These are phyloP conservation scores for Hippophae tibetana DNA, from an alignment of 306 rosid species.

Conservation along the genomic window DNA sequence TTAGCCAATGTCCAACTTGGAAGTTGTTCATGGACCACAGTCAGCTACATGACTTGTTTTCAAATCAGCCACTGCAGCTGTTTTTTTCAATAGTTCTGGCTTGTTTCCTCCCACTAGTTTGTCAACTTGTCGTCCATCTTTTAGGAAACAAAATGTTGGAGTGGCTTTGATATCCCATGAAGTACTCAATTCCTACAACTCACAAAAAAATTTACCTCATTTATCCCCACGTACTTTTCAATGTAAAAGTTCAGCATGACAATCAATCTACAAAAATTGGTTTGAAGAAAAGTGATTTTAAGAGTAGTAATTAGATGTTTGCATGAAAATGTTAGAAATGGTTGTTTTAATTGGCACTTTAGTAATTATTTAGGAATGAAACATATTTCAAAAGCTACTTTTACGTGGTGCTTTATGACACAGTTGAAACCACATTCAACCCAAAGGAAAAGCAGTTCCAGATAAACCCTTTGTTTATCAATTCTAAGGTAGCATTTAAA, in stretches of 20 bases:
- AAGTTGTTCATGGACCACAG: neutral
- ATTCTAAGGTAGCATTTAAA: neutral
- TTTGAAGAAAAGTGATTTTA: no score
- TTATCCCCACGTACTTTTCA: neutral
- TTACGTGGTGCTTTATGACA: no score
- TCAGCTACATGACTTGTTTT: conserved; percentile 13
- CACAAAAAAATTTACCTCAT: neutral
- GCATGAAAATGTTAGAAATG: no score
- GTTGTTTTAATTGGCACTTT: no score
- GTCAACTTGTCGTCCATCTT: conserved; percentile 67
- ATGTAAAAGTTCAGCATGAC: neutral
- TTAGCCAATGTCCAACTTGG: no score
- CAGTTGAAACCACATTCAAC: no score
- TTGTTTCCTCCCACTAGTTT: conserved; percentile 78
- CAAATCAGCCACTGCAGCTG: conserved; percentile 27
- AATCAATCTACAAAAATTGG: neutral
- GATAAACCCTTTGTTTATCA: neutral
- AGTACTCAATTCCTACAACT: conserved; percentile 57
- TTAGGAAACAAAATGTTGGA: conserved; percentile 73
- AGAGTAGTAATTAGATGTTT: no score
- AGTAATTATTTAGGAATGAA: no score
- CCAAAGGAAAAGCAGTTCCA: no score
- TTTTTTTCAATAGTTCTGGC: conserved; percentile 60
- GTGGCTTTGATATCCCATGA: conserved; percentile 84
- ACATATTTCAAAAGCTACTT: no score